Evolutionary conservation across 2,329 filamentous ascomycete genomes (phyloP), one percentile per base, ranked within the genome.

Genomic region (Nothophaeocryptopus gaeumannii): DNA sequence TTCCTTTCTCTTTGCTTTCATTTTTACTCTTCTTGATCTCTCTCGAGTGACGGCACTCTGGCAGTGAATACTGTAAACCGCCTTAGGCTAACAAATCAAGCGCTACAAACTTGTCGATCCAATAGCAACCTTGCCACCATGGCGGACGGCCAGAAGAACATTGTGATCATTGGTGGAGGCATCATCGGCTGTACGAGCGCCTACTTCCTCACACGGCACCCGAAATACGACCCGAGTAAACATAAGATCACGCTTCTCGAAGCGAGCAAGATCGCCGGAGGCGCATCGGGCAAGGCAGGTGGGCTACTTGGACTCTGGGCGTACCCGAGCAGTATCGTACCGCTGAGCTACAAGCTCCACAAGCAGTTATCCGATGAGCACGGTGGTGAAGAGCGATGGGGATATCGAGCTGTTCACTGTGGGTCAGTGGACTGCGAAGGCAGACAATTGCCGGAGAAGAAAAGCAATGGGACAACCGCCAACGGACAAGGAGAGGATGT

Each of bases 251-350:
- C 88, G 1, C 77, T 99, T 29, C 78, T 97, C 47, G 93, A 99
- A 75, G 90, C 93, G 0, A 84, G 83, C 2, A 78, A 84, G 38
- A 85, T 97, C 57, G 93, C 93, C 5, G 83, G 89, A n/a, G 92
- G 88, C 16, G 92, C 93, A 33, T 96, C 90, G 8, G 93, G 93
- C 35, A 97, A 96, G 72, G 92, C 93, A 0, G 93, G 93, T 12
- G 93, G 93, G 1, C 77, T 99, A 4, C 78, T 99, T 15, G 93
- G 85, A 1, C 76, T 91, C 12, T 97, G 92, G 90, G 93, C 92
- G 1, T 96, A 96, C 65, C 93, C 93, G 0, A 77, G 76, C 50
- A 85, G 81, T 62, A 82, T 97, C 34, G 92, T 96, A 0, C 88
- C 88, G 0, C 75, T 97, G 36, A 95, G 88, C 50, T 97, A 90